These are phyloP conservation scores for Rosa persica DNA, from an alignment of 306 rosid genomes.

Conservation along the genomic window DNA sequence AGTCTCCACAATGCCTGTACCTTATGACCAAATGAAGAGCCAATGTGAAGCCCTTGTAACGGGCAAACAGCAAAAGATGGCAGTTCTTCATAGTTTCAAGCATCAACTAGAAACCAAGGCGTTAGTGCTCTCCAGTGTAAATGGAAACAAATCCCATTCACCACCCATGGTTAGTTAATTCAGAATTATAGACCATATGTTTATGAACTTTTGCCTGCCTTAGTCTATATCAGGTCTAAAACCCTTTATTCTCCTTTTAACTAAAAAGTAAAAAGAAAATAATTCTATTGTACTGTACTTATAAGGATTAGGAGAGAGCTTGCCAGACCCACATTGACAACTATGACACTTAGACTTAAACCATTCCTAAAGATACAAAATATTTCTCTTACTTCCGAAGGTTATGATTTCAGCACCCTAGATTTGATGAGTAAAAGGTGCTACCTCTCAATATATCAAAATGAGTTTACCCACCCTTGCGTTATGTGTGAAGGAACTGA, in stretches of 20 bases:
- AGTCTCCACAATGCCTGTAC: slow-evolving; percentile 59
- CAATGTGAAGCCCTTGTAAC: slow-evolving; percentile 92
- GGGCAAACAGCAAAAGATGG: slow-evolving; percentile 83
- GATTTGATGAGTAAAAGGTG: neutral
- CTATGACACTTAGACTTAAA: neutral
- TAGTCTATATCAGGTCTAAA: neutral
- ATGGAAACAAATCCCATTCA: slow-evolving; percentile 34
- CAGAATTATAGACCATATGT: neutral
- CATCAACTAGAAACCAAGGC: slow-evolving; percentile 60
- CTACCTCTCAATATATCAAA: neutral
- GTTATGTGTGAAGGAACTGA: neutral
- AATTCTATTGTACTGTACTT: neutral
- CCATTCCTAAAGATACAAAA: neutral
- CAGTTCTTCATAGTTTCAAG: slow-evolving; percentile 81
- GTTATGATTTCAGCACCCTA: slow-evolving; percentile 9
- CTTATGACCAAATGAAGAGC: slow-evolving; percentile 89
- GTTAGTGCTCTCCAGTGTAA: slow-evolving; percentile 56
- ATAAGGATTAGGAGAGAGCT: neutral
- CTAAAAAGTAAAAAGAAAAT: neutral
- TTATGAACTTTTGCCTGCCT: neutral
- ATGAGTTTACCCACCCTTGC: neutral
- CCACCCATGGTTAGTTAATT: slow-evolving; percentile 49
- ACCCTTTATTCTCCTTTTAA: neutral
- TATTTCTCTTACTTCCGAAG: neutral
- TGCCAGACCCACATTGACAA: neutral